Evolutionary conservation across 2,329 filamentous ascomycete genomes (phyloP).

Genomic region (Emergomyces orientalis): DNA sequence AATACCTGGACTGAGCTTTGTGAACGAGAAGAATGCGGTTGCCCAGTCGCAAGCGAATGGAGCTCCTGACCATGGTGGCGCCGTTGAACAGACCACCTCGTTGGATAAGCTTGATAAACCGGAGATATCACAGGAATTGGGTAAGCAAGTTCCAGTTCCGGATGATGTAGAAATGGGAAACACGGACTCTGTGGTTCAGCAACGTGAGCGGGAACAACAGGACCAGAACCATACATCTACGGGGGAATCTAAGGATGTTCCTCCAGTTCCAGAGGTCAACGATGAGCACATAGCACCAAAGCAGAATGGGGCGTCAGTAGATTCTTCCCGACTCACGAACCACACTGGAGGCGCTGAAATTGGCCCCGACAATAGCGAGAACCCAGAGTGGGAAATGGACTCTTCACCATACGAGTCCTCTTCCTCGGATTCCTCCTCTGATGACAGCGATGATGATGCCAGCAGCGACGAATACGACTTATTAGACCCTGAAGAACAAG

Average conservation of each 20-base stretch:
- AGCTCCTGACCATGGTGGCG: constrained; percentile 1
- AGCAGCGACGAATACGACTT: constrained; percentile 52
- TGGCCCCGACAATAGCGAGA: constrained; percentile 23
- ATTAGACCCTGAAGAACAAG: constrained; percentile 71
- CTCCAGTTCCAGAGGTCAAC: neutral
- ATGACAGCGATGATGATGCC: constrained; percentile 49
- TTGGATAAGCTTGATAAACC: neutral
- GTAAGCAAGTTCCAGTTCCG: constrained; percentile 10
- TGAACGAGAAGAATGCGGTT: constrained; percentile 12
- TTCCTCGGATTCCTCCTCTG: constrained; percentile 50
- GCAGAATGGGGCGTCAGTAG: constrained; percentile 2
- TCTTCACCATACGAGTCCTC: constrained; percentile 67
- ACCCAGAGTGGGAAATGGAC: constrained; percentile 75
- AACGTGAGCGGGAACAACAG: neutral
- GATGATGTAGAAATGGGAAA: constrained; percentile 7
- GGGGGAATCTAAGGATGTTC: neutral
- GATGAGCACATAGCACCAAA: constrained; percentile 1
- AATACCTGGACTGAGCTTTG: constrained; percentile 32
- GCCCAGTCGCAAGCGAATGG: neutral
- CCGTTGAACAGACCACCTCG: neutral
- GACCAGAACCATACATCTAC: neutral
- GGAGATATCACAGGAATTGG: neutral
- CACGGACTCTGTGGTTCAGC: neutral
- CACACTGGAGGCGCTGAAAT: constrained; percentile 9
- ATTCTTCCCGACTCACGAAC: constrained; percentile 4